Conservation (phyloP, 768 basidiomycete species). For the Rhizopogon vesiculosus region DNA sequence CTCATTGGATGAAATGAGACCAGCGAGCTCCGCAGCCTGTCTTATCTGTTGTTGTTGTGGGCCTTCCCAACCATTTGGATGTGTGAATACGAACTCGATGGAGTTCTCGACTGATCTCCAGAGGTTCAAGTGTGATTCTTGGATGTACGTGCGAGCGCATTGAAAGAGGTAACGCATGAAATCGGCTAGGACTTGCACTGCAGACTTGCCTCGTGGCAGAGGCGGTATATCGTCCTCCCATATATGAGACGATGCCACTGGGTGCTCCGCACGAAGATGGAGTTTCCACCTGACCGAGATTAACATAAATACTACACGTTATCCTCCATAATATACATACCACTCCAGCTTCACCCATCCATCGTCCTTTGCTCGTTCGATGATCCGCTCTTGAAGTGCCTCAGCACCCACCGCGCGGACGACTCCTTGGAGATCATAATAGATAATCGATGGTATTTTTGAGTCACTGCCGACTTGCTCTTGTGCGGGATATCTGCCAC, state of each 20-base stretch:
- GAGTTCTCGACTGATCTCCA: slow-evolving; percentile 19
- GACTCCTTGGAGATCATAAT: slow-evolving; percentile 37
- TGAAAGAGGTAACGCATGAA: slow-evolving; percentile 24
- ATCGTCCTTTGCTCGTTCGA: slow-evolving; percentile 35
- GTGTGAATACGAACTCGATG: slow-evolving; percentile 20
- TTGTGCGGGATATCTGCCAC: slow-evolving; percentile 40
- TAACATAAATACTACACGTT: no score
- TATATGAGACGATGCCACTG: slow-evolving; percentile 19
- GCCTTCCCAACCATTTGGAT: slow-evolving; percentile 31
- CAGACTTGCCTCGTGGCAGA: slow-evolving; percentile 17
- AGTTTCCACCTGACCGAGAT: slow-evolving; percentile 25
- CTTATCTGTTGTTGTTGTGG: slow-evolving; percentile 26
- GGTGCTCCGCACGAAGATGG: slow-evolving; percentile 28
- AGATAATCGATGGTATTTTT: slow-evolving; percentile 45
- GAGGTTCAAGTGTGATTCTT: slow-evolving; percentile 23
- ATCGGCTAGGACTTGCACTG: slow-evolving; percentile 18
- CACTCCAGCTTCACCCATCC: slow-evolving; percentile 35
- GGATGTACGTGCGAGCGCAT: slow-evolving; percentile 19
- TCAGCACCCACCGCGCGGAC: slow-evolving; percentile 42
- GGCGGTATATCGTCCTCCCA: slow-evolving; percentile 15
- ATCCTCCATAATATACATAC: slow-evolving; percentile 16
- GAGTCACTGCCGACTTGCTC: slow-evolving; percentile 41
- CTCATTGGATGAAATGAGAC: slow-evolving; percentile 12
- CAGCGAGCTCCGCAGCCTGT: slow-evolving; percentile 18
- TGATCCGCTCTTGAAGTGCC: slow-evolving; percentile 27